Evolutionary conservation across 257 asterid species (phyloP).

Genomic region (Nemophila menziesii): DNA sequence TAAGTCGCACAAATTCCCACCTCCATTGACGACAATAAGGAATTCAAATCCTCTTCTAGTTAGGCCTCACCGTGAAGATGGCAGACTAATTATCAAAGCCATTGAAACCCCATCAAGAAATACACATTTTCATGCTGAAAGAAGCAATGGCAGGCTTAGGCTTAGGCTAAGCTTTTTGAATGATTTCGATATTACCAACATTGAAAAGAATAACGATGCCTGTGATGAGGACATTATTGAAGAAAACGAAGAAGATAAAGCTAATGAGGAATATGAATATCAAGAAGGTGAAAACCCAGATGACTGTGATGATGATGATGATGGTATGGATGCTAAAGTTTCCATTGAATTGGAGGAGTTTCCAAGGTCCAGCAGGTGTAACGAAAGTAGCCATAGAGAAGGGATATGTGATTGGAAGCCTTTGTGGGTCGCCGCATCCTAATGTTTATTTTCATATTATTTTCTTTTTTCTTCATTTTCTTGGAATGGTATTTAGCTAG

Average conservation of each 20-base stretch:
- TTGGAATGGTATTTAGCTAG: too few species aligned
- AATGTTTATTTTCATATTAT: constrained; percentile 7
- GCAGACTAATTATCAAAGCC: constrained; percentile 60
- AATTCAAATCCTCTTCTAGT: constrained; percentile 43
- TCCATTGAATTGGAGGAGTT: constrained; percentile 41
- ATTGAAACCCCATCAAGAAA: constrained; percentile 44
- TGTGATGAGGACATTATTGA: too few species aligned
- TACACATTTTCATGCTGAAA: constrained; percentile 47
- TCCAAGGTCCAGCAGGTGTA: constrained; percentile 45
- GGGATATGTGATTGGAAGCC: constrained; percentile 31
- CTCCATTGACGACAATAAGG: constrained; percentile 75
- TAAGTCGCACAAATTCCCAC: constrained; percentile 46
- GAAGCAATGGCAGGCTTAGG: constrained; percentile 70
- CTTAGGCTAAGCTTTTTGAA: constrained; percentile 28
- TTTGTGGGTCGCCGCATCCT: constrained; percentile 38
- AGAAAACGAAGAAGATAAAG: too few species aligned
- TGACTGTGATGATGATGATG: constrained; percentile 20
- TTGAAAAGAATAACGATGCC: too few species aligned
- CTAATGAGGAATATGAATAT: constrained; percentile 10
- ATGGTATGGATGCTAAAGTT: constrained; percentile 21
- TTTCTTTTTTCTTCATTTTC: background rate
- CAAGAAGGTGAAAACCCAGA: constrained; percentile 22
- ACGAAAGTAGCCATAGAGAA: constrained; percentile 34
- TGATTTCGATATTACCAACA: background rate
- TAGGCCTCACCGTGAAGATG: constrained; percentile 48